phyloP scores from a whole-genome alignment of 2,329 filamentous ascomycete species.

The Sclerotinia subarctica region DNA sequence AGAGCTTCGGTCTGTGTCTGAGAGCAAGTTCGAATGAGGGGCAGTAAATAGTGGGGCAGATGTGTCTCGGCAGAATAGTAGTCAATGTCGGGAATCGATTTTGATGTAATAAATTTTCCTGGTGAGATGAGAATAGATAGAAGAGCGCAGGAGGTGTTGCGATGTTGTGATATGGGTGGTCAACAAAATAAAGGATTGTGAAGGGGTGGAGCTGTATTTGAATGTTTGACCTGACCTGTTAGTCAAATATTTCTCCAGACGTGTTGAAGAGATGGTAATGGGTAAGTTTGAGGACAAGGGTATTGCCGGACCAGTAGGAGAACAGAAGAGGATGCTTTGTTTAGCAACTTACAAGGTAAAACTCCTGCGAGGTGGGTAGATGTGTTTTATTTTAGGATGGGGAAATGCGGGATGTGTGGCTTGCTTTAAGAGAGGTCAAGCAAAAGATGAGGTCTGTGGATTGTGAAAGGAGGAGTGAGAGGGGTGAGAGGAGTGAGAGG shows the following conservation, averaged over 20 bases:
- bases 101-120: neutral
- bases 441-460: too few species aligned
- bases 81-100: neutral
- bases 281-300: neutral
- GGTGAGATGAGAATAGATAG: neutral
- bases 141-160: neutral
- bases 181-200: neutral
- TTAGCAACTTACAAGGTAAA: neutral
- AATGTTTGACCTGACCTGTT: neutral
- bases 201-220: conserved; percentile 1
- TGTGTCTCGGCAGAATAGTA: too few species aligned
- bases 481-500: too few species aligned
- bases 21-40: conserved; percentile 1
- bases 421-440: too few species aligned
- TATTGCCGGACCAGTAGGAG: conserved; percentile 5
- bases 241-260: neutral
- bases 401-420: neutral
- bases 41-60: neutral
- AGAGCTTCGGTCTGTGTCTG: neutral
- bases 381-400: neutral
- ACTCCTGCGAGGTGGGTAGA: neutral
- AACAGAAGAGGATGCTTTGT: conserved; percentile 3
- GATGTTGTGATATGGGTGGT: too few species aligned
- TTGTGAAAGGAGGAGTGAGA: too few species aligned
- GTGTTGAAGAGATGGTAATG: neutral